phyloP scores from a whole-genome alignment of 345 rosid genomes.

The Eucalyptus polyanthemos region DNA sequence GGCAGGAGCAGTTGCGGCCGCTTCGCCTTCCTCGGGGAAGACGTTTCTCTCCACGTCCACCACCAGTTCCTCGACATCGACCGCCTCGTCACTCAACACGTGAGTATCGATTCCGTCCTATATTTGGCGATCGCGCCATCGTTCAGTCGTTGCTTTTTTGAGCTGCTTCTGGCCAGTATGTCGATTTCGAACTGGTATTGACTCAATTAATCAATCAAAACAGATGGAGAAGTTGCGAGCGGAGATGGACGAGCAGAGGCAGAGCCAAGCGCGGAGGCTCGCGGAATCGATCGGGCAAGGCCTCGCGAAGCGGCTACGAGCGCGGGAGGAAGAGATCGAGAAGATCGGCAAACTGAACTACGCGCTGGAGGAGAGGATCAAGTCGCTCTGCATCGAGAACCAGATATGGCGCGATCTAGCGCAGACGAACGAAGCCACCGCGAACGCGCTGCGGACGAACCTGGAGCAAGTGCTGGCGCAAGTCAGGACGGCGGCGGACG shows the following conservation, averaged over 20 bases:
- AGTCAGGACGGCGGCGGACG: neutral
- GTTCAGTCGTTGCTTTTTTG: neutral
- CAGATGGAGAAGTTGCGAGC: neutral
- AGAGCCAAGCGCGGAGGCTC: neutral
- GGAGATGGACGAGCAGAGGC: neutral
- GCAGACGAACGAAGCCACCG: neutral
- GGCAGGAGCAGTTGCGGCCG: neutral
- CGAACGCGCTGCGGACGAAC: neutral
- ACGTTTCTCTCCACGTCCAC: neutral
- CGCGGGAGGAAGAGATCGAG: neutral
- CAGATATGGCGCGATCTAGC: slow-evolving; percentile 1
- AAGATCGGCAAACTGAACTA: neutral
- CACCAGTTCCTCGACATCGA: neutral
- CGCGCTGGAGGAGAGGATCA: neutral
- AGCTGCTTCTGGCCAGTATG: neutral
- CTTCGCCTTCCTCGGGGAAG: neutral
- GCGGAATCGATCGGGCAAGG: neutral
- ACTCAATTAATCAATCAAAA: neutral
- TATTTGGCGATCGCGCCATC: neutral
- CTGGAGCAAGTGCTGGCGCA: neutral
- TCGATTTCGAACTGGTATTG: neutral
- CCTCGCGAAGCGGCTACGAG: neutral
- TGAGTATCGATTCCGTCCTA: neutral
- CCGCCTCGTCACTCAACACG: neutral
- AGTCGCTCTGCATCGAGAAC: neutral